Percentiles rank a stretch among this genome's conserved stretches.
phyloP scores from a whole-genome alignment of 768 basidiomycete genomes.

The Amylocystis lapponica region DNA sequence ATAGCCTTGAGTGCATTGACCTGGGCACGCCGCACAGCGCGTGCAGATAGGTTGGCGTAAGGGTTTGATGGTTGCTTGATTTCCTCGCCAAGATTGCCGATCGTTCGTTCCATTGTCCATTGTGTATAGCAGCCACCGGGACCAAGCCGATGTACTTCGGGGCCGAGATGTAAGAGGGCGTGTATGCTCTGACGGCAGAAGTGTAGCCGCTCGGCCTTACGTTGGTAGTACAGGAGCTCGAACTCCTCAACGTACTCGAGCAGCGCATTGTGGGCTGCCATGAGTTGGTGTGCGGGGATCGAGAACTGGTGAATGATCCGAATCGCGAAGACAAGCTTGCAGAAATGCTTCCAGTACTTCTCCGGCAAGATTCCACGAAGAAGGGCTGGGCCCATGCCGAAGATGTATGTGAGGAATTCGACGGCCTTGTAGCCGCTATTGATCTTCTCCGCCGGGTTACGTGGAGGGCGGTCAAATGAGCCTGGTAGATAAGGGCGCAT shows the following conservation, averaged over 20 bases:
- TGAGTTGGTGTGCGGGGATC: constrained; percentile 13
- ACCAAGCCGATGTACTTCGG: constrained; percentile 20
- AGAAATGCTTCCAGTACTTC: constrained; percentile 22
- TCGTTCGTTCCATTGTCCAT: constrained; percentile 21
- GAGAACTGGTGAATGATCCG: constrained; percentile 14
- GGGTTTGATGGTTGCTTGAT: constrained; percentile 22
- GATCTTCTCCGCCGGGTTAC: constrained; percentile 36
- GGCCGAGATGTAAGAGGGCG: constrained; percentile 23
- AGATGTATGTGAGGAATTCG: constrained; percentile 21
- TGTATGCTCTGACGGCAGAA: constrained; percentile 31
- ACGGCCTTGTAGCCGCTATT: constrained; percentile 26
- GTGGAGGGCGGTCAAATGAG: constrained; percentile 36
- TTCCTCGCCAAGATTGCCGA: constrained; percentile 22
- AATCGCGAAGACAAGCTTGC: constrained; percentile 22
- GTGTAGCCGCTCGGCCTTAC: constrained; percentile 22
- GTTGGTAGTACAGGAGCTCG: constrained; percentile 31
- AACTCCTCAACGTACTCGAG: constrained; percentile 27
- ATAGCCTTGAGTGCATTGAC: constrained; percentile 17
- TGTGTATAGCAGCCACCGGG: constrained; percentile 10
- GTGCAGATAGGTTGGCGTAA: constrained; percentile 20
- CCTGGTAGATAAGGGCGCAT: constrained; percentile 30
- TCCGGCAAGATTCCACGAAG: constrained; percentile 19
- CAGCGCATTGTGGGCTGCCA: constrained; percentile 15
- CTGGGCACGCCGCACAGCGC: constrained; percentile 14
- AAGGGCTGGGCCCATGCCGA: constrained; percentile 19